Base-by-base conservation (phyloP, 1,284 basidiomycete genomes). In the Heterobasidion occidentale region DNA sequence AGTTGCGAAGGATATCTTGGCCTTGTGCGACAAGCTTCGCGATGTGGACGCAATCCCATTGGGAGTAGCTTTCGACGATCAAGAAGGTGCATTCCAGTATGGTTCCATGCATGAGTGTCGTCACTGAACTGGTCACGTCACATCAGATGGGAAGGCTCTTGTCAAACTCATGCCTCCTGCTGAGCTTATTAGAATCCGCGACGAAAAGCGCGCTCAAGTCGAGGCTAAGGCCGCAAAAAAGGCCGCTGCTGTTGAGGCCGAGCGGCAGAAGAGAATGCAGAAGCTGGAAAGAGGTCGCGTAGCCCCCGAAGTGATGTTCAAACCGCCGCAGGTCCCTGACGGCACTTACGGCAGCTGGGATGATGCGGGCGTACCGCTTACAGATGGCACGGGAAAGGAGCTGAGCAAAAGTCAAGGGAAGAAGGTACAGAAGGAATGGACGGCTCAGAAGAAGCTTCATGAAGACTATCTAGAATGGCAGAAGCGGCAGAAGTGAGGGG, bases 41-140 rank as follows among this genome's bases (percentile, higher is more conserved):
- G 97, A 99, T 69, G 76, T 82, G 45, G 95, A 98, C 67, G 77
- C 98, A 45, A 88, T 96, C 49, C 90, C 94, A 27, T 77, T 99
- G 54, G 97, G 97, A 14, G 92, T 99, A 6, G 94, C 94, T 9
- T 77, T 99, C 46, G 97, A 99, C 67, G 97, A 99, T 72, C 92
- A 94, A 75, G 93, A 94, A 74, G 93, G 94, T 86, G 63, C 63
- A 71, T 65, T 59, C 52, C 46, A 52, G 9, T 46, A 54, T 35
- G 34, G 15, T 36, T 14, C 12, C 19, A 34, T 15, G 35, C 49
- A 11, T 14, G n/a, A 34, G 19, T 33, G 34, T 51, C 49, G 8
- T 36, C 36, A 38, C 36, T 55, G 15, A 51, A 35, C 12, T 35
- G 35, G 53, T 46, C 56, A 54, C 51, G 52, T 59, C 47, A 56